These are phyloP conservation scores for Colletotrichum coccodes DNA, from an alignment of 2,329 filamentous ascomycete genomes.

Conservation along the genomic window DNA sequence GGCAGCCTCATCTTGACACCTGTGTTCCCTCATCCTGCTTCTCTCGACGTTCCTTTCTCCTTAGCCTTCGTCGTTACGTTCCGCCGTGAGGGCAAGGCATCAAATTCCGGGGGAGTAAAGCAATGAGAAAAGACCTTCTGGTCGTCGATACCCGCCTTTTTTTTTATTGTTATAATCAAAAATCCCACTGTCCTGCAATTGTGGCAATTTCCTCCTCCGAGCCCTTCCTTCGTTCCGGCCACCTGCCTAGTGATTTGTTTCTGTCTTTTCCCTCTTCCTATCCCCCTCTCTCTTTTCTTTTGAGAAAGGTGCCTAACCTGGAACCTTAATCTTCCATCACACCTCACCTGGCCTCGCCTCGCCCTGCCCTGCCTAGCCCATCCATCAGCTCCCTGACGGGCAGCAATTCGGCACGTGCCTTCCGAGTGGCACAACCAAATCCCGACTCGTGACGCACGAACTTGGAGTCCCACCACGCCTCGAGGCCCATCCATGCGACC, in stretches of 20 bases:
- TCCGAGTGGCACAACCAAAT: constrained; percentile 20
- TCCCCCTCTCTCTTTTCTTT: neutral
- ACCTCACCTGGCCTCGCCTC: neutral
- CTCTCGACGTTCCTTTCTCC: neutral
- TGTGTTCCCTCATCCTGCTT: neutral
- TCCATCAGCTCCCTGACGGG: neutral
- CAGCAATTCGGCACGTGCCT: constrained; percentile 15
- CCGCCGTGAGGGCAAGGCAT: neutral
- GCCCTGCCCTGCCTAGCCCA: neutral
- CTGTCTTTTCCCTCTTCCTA: neutral
- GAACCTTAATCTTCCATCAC: neutral
- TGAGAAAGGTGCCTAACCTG: neutral
- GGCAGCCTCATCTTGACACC: constrained; percentile 7
- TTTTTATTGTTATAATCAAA: constrained; percentile 21
- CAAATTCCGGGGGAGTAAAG: neutral
- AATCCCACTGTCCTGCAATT: constrained; percentile 14
- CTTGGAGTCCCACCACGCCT: neutral
- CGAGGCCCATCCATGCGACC: constrained; percentile 21
- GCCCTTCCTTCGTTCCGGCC: too few relatives aligned
- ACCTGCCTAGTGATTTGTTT: neutral
- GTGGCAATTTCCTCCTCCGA: constrained; percentile 27
- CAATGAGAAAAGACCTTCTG: neutral
- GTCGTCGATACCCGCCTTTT: constrained; percentile 30
- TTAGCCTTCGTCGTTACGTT: neutral
- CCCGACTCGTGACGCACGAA: constrained; percentile 31